Percentiles rank a stretch among this genome's conserved stretches.
These are phyloP conservation scores for Inga laurina DNA, from an alignment of 306 rosid species.

Conservation along the genomic window DNA sequence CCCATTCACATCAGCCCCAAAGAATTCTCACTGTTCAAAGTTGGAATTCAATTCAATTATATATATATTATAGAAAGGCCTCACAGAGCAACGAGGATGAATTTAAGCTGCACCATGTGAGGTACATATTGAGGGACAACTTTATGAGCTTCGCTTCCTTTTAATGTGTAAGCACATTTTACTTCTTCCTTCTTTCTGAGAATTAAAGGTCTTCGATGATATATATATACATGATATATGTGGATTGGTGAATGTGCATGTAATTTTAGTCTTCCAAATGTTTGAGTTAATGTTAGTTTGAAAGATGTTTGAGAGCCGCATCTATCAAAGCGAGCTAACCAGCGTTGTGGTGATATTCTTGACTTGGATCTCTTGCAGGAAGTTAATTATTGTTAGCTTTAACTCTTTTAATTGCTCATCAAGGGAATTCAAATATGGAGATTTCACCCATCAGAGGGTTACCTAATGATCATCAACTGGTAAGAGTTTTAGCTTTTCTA, in stretches of 20 bases:
- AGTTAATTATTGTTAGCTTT: background rate
- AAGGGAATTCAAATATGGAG: conserved; percentile 51
- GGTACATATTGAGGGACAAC: background rate
- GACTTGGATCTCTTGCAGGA: conserved; percentile 31
- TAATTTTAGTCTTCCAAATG: background rate
- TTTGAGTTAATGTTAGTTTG: background rate
- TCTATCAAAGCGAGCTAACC: background rate
- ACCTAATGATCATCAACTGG: conserved; percentile 51
- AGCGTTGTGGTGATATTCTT: background rate
- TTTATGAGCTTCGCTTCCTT: conserved; percentile 17
- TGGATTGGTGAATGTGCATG: no score
- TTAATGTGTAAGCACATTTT: conserved; percentile 40
- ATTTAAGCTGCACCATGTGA: conserved; percentile 13
- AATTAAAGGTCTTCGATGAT: no score
- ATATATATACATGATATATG: no score
- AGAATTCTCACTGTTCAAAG: conserved; percentile 37
- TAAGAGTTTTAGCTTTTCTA: conserved; percentile 36
- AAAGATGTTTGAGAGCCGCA: background rate
- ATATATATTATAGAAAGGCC: background rate
- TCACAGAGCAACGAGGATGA: conserved; percentile 34
- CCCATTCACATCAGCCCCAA: conserved; percentile 43
- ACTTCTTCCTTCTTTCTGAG: background rate
- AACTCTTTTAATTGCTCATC: conserved; percentile 2
- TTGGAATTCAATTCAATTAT: conserved; percentile 2
- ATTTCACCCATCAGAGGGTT: conserved; percentile 52